Conservation (phyloP, 345 rosid species). For the Noccaea bulbosa region DNA sequence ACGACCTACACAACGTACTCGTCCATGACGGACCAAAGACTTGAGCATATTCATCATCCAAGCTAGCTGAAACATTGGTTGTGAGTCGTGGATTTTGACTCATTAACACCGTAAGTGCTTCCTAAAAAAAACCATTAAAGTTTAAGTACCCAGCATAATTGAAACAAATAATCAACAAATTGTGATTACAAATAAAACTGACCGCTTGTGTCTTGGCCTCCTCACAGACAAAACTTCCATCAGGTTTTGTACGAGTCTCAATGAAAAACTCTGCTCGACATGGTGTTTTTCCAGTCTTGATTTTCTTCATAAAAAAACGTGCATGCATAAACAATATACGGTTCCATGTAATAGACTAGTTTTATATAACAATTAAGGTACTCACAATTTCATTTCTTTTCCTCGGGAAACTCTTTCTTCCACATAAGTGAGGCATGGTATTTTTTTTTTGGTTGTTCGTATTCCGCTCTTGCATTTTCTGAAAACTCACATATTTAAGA, state of each 20-base stretch:
- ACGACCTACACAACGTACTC: slow-evolving; percentile 7
- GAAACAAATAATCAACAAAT: background rate
- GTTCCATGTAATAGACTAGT: background rate
- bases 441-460: background rate
- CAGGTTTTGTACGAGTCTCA: background rate
- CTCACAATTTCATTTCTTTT: background rate
- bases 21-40: slow-evolving; percentile 16
- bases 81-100: background rate
- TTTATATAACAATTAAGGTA: background rate
- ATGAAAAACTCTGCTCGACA: too few species aligned
- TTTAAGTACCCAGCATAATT: too few species aligned
- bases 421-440: background rate
- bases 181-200: background rate
- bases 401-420: background rate
- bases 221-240: slow-evolving; percentile 11
- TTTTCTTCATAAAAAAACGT: too few species aligned
- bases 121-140: background rate
- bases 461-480: slow-evolving; percentile 7
- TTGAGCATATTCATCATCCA: slow-evolving; percentile 30
- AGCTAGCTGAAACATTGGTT: background rate
- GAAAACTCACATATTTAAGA: background rate
- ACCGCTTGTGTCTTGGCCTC: background rate
- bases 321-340: slow-evolving; percentile 1
- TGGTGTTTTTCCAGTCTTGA: too few species aligned
- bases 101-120: background rate